A percentile compares a stretch with the other conserved stretches of the same genome.
Evolutionary conservation across 2,329 filamentous ascomycete species (phyloP).

Genomic region (Colletotrichum spinosum): DNA sequence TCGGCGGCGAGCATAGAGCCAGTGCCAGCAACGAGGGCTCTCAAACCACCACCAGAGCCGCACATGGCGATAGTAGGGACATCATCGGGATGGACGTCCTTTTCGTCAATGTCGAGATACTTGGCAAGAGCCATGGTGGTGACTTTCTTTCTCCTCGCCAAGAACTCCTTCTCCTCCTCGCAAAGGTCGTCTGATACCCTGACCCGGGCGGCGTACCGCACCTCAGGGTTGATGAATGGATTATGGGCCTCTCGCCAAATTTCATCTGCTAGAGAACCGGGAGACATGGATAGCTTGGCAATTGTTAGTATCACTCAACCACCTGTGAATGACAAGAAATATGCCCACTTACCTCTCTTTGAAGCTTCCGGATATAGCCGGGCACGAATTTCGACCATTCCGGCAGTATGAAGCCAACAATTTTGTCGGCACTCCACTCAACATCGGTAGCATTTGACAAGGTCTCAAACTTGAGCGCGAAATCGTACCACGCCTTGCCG

Average conservation of each 20-base stretch:
- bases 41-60: slow-evolving; percentile 89
- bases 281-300: slow-evolving; percentile 76
- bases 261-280: slow-evolving; percentile 89
- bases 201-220: slow-evolving; percentile 82
- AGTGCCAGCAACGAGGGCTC: slow-evolving; percentile 89
- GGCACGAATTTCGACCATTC: slow-evolving; percentile 85
- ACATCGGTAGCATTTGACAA: slow-evolving; percentile 67
- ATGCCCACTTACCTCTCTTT: slow-evolving; percentile 67
- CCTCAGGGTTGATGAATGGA: slow-evolving; percentile 86
- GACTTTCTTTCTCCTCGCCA: slow-evolving; percentile 74
- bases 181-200: slow-evolving; percentile 86
- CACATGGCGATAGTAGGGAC: slow-evolving; percentile 94
- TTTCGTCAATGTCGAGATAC: slow-evolving; percentile 83
- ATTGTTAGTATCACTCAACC: neutral
- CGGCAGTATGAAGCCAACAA: slow-evolving; percentile 81
- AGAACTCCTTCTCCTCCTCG: slow-evolving; percentile 82
- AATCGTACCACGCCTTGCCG: slow-evolving; percentile 59
- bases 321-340: neutral
- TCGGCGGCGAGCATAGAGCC: slow-evolving; percentile 87
- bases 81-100: slow-evolving; percentile 90
- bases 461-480: slow-evolving; percentile 60
- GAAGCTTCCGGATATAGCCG: slow-evolving; percentile 82
- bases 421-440: slow-evolving; percentile 68
- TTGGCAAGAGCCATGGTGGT: slow-evolving; percentile 80
- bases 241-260: slow-evolving; percentile 95